Conservation (phyloP, 148 eudicot species). For the Chenopodium formosanum region DNA sequence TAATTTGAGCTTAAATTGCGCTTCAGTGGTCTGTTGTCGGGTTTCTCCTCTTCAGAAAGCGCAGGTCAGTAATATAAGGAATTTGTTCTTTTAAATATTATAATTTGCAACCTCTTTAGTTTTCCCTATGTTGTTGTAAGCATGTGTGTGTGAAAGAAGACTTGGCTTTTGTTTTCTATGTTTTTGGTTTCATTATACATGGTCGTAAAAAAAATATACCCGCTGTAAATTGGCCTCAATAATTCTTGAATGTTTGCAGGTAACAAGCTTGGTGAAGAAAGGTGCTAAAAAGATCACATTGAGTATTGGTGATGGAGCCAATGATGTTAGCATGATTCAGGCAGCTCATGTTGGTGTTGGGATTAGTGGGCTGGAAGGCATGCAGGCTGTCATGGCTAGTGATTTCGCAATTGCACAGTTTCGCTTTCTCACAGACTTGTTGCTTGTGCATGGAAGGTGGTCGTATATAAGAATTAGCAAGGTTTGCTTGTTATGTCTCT, state of each 20-base stretch:
- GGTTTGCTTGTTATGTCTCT: conserved; percentile 39
- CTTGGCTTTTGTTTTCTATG: background rate
- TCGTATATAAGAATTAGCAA: conserved; percentile 95
- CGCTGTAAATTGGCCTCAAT: background rate
- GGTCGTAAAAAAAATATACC: background rate
- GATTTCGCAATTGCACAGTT: conserved; percentile 99
- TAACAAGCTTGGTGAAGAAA: conserved; percentile 84
- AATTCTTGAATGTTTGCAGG: conserved; percentile 45
- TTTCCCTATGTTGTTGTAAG: too few species aligned
- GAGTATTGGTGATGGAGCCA: conserved; percentile 93
- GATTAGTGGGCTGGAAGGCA: conserved; percentile 96
- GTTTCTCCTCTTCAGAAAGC: conserved; percentile 99
- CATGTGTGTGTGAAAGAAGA: background rate
- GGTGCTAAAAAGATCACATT: conserved; percentile 85
- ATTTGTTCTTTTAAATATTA: background rate
- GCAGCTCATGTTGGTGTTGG: conserved; percentile 99
- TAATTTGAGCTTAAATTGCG: conserved; percentile 81
- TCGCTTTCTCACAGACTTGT: conserved; percentile 86
- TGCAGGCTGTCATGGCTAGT: conserved; percentile 99
- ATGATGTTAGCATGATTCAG: conserved; percentile 94
- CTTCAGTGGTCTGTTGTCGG: conserved; percentile 93
- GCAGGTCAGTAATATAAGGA: conserved; percentile 45
- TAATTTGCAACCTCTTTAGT: background rate
- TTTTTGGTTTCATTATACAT: background rate
- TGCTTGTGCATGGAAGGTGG: conserved; percentile 98